These are phyloP conservation scores for Oropetium thomaeum DNA, from an alignment of 176 grass and related monocot species.

Conservation along the genomic window DNA sequence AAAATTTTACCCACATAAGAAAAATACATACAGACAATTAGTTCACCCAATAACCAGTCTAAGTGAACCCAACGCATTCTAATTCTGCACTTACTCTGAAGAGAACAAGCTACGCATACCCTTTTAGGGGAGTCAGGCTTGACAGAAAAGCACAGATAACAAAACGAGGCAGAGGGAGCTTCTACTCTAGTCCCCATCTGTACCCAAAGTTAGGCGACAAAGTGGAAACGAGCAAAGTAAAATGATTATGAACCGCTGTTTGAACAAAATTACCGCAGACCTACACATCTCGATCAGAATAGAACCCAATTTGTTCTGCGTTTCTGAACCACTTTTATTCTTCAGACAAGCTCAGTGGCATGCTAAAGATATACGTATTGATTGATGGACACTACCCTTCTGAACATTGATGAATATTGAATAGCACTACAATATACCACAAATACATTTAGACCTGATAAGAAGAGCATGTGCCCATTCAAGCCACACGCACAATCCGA, in stretches of 20 bases:
- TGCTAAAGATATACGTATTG: slow-evolving; percentile 13
- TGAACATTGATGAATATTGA: neutral
- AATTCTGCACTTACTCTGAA: neutral
- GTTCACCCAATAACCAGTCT: neutral
- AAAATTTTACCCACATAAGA: neutral
- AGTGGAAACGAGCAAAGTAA: neutral
- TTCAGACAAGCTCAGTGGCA: slow-evolving; percentile 20
- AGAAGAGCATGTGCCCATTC: slow-evolving; percentile 3
- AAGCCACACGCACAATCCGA: neutral
- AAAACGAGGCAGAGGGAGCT: slow-evolving; percentile 6
- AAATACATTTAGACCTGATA: neutral
- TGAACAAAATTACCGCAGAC: neutral
- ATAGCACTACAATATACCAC: neutral
- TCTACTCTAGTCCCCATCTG: neutral
- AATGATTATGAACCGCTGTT: slow-evolving; percentile 8
- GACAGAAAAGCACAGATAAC: neutral
- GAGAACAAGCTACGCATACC: neutral
- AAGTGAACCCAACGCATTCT: neutral
- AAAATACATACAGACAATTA: neutral
- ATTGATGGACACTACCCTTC: neutral
- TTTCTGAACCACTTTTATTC: neutral
- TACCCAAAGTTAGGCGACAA: neutral
- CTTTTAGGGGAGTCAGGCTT: neutral
- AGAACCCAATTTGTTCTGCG: neutral
- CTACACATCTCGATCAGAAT: slow-evolving; percentile 14